Conservation (phyloP, 345 rosid species). For the Eucalyptus tenuipes region DNA sequence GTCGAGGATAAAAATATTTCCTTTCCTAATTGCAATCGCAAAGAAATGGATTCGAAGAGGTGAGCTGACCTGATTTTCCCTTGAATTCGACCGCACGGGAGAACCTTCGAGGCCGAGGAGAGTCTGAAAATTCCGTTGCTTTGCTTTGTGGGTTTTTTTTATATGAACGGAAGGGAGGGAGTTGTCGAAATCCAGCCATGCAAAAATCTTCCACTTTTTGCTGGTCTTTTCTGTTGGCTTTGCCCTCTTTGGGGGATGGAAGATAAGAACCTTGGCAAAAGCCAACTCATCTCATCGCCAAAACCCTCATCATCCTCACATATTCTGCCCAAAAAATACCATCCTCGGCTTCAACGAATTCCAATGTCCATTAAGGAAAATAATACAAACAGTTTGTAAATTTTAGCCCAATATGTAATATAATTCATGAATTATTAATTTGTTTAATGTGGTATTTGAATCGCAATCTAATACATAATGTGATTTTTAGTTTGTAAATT, state of each 20-base stretch:
- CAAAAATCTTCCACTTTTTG: background rate
- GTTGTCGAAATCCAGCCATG: background rate
- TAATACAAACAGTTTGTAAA: accelerated
- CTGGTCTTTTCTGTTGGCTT: background rate
- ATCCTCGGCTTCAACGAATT: background rate
- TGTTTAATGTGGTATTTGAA: accelerated
- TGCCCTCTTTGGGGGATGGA: background rate
- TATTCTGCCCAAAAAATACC: background rate
- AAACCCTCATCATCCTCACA: background rate
- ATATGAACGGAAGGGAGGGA: background rate
- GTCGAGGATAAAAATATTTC: background rate
- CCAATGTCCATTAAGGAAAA: background rate
- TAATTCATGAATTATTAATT: too few relatives aligned
- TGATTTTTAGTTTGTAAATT: accelerated
- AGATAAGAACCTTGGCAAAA: background rate
- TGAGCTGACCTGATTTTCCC: background rate
- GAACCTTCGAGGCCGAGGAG: background rate
- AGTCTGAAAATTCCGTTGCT: background rate
- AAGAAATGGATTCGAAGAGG: background rate
- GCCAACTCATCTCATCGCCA: background rate
- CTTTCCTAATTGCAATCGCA: background rate
- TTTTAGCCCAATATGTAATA: accelerated
- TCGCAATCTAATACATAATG: accelerated
- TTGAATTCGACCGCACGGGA: background rate
- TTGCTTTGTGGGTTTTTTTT: background rate